Conservation (phyloP, 306 rosid species). For the Rosa rugosa region DNA sequence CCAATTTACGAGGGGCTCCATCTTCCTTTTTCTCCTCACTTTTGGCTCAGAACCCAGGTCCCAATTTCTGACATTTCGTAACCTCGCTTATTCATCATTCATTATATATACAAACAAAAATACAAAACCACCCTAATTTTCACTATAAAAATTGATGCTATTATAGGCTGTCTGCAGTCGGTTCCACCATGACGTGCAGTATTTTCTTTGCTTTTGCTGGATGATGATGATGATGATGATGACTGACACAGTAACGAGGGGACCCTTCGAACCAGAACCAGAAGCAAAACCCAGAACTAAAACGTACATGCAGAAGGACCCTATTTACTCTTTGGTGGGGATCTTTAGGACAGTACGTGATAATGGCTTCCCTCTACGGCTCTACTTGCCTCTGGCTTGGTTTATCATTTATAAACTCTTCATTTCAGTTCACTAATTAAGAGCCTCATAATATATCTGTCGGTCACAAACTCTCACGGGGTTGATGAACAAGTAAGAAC, state of each 20-base stretch:
- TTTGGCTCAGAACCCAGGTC: background rate
- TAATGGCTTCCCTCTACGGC: background rate
- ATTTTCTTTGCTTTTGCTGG: background rate
- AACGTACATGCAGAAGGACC: background rate
- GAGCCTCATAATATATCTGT: background rate
- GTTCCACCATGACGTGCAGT: background rate
- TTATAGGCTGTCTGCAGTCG: background rate
- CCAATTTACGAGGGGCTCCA: constrained; percentile 60
- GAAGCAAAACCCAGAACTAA: background rate
- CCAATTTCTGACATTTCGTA: constrained; percentile 6
- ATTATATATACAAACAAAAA: constrained; percentile 2
- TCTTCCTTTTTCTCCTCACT: background rate
- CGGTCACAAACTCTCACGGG: background rate
- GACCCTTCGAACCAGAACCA: background rate
- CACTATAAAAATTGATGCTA: background rate
- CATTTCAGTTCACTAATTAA: background rate
- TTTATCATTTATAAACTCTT: too few relatives aligned
- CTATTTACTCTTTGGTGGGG: background rate
- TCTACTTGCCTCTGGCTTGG: background rate
- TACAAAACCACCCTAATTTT: background rate
- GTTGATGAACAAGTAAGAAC: background rate
- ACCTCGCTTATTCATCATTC: background rate
- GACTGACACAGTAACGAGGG: background rate
- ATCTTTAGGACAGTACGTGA: background rate
- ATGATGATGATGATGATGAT: background rate